Evolutionary conservation across 192 early-diverging fungal species (phyloP), one percentile per base, ranked within the genome.

Genomic region (Entomortierella lignicola): DNA sequence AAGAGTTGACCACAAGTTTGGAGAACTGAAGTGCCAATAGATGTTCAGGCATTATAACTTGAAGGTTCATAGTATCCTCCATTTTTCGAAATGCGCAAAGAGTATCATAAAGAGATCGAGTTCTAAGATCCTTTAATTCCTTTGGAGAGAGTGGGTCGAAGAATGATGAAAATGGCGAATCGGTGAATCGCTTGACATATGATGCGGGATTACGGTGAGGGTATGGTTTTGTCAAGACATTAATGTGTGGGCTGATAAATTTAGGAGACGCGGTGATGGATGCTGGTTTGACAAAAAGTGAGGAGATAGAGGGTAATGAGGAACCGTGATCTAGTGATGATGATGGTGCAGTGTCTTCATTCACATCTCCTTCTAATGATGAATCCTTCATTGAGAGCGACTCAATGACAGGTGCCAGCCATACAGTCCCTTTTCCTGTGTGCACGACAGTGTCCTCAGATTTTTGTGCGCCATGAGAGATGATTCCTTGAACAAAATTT

Each of bases 1-100:
- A 84, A 0, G 87, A 81, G 63, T 93, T 93, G 61, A 91, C 86
- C 17, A 88, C 88, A 15, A 90, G 81, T 80, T 93, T 91, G 8
- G 85, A 77, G 21, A 77, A 61, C 21, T 77, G 74, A 12, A 77
- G 52, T 0, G 74, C 66, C 21, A 77, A 26, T 5, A 77, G 55
- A 51, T 77, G 66, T 3, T 68, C 61, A 0, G 74, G 74, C 31
- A 52, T 54, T 47, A 89, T 58, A 20, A 90, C 55, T 65, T 72
- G 64, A 20, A 66, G 63, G 31, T 88, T 80, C 37, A 91, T 75
- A 21, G 84, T 81, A 0, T 75, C 57, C 71, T 84, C 87, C 26
- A 77, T 60, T 7, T 34, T 8, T 26, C 64, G 29, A 26, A 77
- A 77, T 0, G 58, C 25, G 5, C 31, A 25, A 15, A 77, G 44